Conservation (phyloP, 345 rosid species). For the Euphorbia tirucalli region DNA sequence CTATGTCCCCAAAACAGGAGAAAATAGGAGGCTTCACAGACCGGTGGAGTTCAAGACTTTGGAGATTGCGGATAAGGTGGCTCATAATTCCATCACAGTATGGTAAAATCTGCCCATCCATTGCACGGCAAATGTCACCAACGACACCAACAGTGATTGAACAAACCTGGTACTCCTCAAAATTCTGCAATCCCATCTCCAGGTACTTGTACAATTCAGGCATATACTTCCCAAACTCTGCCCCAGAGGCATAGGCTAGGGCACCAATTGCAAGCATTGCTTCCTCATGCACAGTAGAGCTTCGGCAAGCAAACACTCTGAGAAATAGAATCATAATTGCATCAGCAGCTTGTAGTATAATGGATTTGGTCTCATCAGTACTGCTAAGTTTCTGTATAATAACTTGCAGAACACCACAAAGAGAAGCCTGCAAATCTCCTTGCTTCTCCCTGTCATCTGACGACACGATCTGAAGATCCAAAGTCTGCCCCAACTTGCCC, state of each 20-base stretch:
- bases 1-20: constrained; percentile 90
- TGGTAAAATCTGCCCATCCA: constrained; percentile 70
- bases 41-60: constrained; percentile 72
- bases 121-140: constrained; percentile 87
- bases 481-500: constrained; percentile 63
- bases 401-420: constrained; percentile 93
- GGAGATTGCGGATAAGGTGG: constrained; percentile 67
- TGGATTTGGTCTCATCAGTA: constrained; percentile 56
- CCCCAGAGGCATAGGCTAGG: constrained; percentile 84
- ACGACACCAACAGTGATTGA: constrained; percentile 85
- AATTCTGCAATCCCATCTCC: constrained; percentile 90
- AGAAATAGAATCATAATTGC: constrained; percentile 83
- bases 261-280: constrained; percentile 99
- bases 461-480: constrained; percentile 65
- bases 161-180: constrained; percentile 91
- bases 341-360: constrained; percentile 67
- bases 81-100: constrained; percentile 87
- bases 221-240: constrained; percentile 77
- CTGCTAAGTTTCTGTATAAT: constrained; percentile 82
- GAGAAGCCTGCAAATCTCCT: constrained; percentile 85
- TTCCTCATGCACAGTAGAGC: constrained; percentile 97
- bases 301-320: constrained; percentile 77
- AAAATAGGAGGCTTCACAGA: constrained; percentile 94
- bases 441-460: constrained; percentile 89
- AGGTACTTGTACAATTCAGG: constrained; percentile 70